These are phyloP conservation scores for Salix koriyanagi DNA, from an alignment of 345 rosid species.

Conservation along the genomic window DNA sequence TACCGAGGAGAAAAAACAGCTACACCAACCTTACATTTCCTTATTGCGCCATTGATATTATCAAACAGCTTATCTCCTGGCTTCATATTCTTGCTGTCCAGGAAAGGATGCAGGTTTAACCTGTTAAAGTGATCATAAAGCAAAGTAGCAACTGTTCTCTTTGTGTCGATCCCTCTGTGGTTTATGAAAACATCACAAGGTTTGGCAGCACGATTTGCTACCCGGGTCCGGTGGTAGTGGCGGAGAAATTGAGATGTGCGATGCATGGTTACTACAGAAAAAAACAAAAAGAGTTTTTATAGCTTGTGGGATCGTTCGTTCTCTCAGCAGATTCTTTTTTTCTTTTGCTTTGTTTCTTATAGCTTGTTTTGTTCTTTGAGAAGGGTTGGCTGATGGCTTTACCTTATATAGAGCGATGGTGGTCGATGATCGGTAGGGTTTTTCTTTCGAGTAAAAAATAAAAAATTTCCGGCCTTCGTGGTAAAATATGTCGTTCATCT, in stretches of 20 bases:
- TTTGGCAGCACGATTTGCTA: slow-evolving; percentile 7
- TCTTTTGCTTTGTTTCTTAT: not conserved
- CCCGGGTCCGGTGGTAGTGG: slow-evolving; percentile 9
- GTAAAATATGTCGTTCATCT: not conserved
- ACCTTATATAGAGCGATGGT: not conserved
- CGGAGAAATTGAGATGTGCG: slow-evolving; percentile 15
- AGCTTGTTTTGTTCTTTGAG: not conserved
- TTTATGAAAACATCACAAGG: slow-evolving; percentile 64
- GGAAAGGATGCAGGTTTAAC: slow-evolving; percentile 44
- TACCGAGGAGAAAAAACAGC: slow-evolving; percentile 63
- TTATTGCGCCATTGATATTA: slow-evolving; percentile 46
- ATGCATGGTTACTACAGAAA: slow-evolving; percentile 12
- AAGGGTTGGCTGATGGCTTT: not conserved
- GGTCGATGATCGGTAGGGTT: not conserved
- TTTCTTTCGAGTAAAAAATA: too few species aligned
- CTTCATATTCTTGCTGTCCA: slow-evolving; percentile 73
- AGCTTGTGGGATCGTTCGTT: not conserved
- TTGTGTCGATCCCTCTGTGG: slow-evolving; percentile 67
- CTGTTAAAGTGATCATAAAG: slow-evolving; percentile 54
- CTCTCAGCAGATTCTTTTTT: not conserved
- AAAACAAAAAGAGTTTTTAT: too few species aligned
- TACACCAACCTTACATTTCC: slow-evolving; percentile 48
- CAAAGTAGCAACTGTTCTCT: slow-evolving; percentile 48
- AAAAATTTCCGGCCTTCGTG: not conserved
- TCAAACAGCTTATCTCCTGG: slow-evolving; percentile 71